Evolutionary conservation across 83 land plant species (phyloP).

Genomic region (Diphasiastrum complanatum): DNA sequence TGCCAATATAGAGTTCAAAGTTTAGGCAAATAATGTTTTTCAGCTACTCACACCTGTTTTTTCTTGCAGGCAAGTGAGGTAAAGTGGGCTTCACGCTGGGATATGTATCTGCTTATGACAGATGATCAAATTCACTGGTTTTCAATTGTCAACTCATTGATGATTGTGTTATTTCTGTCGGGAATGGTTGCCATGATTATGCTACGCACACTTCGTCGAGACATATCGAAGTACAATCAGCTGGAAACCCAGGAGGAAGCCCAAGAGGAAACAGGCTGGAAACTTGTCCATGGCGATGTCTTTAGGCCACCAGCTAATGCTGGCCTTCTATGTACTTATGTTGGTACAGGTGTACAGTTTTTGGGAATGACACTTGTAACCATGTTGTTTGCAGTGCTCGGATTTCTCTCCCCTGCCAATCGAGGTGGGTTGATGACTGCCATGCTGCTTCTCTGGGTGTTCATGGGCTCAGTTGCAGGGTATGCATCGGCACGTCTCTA

Average conservation of each 20-base stretch:
- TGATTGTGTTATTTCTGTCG: conserved; percentile 9
- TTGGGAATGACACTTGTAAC: conserved; percentile 9
- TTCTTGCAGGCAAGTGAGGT: not conserved
- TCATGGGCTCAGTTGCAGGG: conserved; percentile 4
- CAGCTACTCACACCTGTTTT: too few species aligned
- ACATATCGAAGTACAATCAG: conserved; percentile 8
- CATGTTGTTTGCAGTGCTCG: conserved; percentile 11
- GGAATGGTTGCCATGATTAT: conserved; percentile 19
- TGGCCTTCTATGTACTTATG: not conserved
- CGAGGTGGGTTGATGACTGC: conserved; percentile 18
- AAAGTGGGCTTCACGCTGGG: conserved; percentile 16
- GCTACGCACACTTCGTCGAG: conserved; percentile 11
- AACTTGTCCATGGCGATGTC: conserved; percentile 16
- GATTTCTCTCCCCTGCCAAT: conserved; percentile 9
- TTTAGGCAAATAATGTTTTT: not conserved
- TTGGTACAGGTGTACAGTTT: conserved; percentile 17
- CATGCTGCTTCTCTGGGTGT: conserved; percentile 5
- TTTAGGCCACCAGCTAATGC: conserved; percentile 4
- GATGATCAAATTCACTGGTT: conserved; percentile 17
- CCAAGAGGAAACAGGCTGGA: too few species aligned
- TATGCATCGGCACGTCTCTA: conserved; percentile 7
- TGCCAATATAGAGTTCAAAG: not conserved
- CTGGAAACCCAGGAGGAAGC: too few species aligned
- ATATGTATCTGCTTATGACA: conserved; percentile 9
- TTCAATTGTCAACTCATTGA: conserved; percentile 13